phyloP scores from a whole-genome alignment of 1,284 basidiomycete species.

The Papiliotrema fonsecae region DNA sequence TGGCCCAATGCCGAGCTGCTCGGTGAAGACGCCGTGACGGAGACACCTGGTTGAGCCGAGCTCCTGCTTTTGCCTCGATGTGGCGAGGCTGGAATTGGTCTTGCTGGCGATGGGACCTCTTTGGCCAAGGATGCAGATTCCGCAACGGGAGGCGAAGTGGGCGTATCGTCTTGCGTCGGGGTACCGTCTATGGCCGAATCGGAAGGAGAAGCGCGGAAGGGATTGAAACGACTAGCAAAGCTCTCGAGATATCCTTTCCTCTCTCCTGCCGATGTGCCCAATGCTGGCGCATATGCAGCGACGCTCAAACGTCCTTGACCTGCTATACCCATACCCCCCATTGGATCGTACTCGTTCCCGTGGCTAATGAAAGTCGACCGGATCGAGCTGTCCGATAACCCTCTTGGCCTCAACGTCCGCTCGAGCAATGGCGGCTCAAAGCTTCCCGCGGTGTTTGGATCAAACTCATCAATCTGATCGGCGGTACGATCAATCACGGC shows the following conservation, averaged over 20 bases:
- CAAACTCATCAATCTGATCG: slow-evolving; percentile 36
- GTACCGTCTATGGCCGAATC: not conserved
- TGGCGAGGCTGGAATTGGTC: slow-evolving; percentile 13
- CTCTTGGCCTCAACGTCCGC: slow-evolving; percentile 66
- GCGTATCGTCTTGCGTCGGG: not conserved
- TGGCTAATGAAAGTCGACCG: slow-evolving; percentile 59
- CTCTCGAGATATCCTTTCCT: slow-evolving; percentile 17
- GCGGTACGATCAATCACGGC: slow-evolving; percentile 64
- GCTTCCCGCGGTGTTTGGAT: slow-evolving; percentile 12
- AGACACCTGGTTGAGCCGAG: too few species aligned
- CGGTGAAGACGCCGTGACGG: not conserved
- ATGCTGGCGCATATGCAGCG: slow-evolving; percentile 1
- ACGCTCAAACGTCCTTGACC: slow-evolving; percentile 4
- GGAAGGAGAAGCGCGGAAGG: slow-evolving; percentile 5
- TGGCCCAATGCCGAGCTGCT: slow-evolving; percentile 10
- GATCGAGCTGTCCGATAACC: slow-evolving; percentile 84
- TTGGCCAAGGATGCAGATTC: not conserved
- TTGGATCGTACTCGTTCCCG: not conserved
- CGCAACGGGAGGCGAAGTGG: not conserved
- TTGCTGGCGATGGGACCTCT: slow-evolving; percentile 11
- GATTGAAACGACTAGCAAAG: slow-evolving; percentile 20
- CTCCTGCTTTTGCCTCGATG: not conserved
- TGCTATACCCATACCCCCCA: too few species aligned
- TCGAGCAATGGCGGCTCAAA: slow-evolving; percentile 54
- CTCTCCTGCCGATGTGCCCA: not conserved